phyloP scores from a whole-genome alignment of 495 filamentous ascomycete genomes.

The Penicillium taxi region DNA sequence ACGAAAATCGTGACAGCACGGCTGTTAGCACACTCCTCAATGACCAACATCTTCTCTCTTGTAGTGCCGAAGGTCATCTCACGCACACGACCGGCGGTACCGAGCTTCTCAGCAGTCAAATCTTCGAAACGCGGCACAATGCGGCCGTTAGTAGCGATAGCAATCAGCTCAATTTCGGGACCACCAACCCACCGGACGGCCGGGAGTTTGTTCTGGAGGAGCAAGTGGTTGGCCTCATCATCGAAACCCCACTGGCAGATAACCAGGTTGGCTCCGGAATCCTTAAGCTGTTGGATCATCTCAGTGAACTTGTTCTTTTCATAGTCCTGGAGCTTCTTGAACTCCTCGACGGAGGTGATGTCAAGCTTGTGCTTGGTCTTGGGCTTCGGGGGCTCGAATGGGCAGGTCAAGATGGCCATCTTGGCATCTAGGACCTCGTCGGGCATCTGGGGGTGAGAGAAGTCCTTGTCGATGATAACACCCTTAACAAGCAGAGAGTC shows the following conservation, averaged over 20 bases:
- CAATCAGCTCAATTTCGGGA: slow-evolving; percentile 96
- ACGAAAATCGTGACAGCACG: slow-evolving; percentile 94
- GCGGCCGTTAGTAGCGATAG: slow-evolving; percentile 94
- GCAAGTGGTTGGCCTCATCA: slow-evolving; percentile 94
- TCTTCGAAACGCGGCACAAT: slow-evolving; percentile 98
- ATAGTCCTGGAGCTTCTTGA: slow-evolving; percentile 91
- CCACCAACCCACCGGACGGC: slow-evolving; percentile 98
- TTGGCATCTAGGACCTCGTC: slow-evolving; percentile 89
- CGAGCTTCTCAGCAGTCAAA: slow-evolving; percentile 80
- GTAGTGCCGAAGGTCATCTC: slow-evolving; percentile 97
- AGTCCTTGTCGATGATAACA: slow-evolving; percentile 98
- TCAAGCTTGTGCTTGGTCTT: slow-evolving; percentile 99
- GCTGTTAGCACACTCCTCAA: slow-evolving; percentile 98
- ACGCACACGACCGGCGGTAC: slow-evolving; percentile 78
- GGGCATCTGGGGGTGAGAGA: slow-evolving; percentile 99
- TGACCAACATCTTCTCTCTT: slow-evolving; percentile 98
- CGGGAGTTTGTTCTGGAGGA: slow-evolving; percentile 91
- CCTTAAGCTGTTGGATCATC: slow-evolving; percentile 98
- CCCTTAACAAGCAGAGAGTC: slow-evolving; percentile 92
- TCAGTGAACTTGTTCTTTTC: slow-evolving; percentile 93
- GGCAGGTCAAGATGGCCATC: slow-evolving; percentile 93
- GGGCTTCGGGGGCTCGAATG: slow-evolving; percentile 98
- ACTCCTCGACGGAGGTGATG: slow-evolving; percentile 95
- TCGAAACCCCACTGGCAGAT: slow-evolving; percentile 99
- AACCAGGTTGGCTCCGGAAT: slow-evolving; percentile 91